phyloP scores from a whole-genome alignment of 2,329 filamentous ascomycete species.

The Tolypocladium album region DNA sequence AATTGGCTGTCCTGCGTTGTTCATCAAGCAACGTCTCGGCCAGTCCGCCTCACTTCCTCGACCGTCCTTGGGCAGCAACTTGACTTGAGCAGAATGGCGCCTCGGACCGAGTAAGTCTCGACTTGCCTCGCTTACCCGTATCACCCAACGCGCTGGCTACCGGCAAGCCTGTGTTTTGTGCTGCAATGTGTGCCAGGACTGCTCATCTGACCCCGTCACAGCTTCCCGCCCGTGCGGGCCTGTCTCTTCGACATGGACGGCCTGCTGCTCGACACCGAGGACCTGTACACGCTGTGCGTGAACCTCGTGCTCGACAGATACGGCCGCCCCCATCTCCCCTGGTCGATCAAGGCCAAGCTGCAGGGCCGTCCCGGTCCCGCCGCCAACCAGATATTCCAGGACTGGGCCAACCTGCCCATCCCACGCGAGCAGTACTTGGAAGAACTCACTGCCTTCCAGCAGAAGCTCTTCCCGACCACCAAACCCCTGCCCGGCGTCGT shows the following conservation, averaged over 20 bases:
- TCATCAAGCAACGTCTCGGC: background rate
- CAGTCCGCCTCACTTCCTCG: background rate
- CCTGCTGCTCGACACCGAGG: slow-evolving; percentile 87
- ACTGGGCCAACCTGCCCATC: slow-evolving; percentile 83
- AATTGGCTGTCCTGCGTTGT: background rate
- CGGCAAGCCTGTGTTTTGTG: background rate
- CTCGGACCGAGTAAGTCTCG: slow-evolving; percentile 31
- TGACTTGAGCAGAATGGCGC: slow-evolving; percentile 22
- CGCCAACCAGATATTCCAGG: slow-evolving; percentile 47
- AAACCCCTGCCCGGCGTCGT: slow-evolving; percentile 70
- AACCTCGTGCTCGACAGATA: slow-evolving; percentile 74
- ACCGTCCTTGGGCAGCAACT: background rate
- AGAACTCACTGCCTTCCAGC: slow-evolving; percentile 54
- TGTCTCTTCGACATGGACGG: slow-evolving; percentile 99
- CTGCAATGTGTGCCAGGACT: background rate
- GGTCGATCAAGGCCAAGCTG: slow-evolving; percentile 86
- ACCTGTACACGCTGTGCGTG: slow-evolving; percentile 72
- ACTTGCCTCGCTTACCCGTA: background rate
- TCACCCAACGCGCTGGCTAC: background rate
- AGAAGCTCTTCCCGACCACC: slow-evolving; percentile 60
- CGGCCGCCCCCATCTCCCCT: slow-evolving; percentile 65
- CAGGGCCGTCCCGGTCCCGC: slow-evolving; percentile 46
- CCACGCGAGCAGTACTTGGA: slow-evolving; percentile 53
- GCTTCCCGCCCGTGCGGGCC: slow-evolving; percentile 71
- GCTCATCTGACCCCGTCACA: slow-evolving; percentile 18